A percentile compares a stretch with the other conserved stretches of the same genome.
Conservation (phyloP, 2,329 filamentous ascomycete genomes). For the Torrubiella hemipterigena region DNA sequence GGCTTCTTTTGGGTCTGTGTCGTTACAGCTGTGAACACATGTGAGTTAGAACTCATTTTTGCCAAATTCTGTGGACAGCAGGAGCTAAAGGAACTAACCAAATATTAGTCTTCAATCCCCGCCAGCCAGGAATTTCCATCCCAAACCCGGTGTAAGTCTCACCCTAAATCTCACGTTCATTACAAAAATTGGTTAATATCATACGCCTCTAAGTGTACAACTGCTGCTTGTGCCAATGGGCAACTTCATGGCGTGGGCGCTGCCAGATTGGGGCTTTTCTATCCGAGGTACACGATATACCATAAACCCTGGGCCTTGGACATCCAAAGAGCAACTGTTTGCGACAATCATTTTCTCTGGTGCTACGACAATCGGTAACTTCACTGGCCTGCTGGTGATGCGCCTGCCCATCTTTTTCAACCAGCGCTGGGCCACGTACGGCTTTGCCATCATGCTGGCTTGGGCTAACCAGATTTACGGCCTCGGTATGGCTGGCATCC, state of each 20-base stretch:
- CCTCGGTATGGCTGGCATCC: conserved; percentile 18
- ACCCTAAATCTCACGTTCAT: neutral
- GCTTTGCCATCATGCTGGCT: conserved; percentile 17
- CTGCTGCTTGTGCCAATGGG: conserved; percentile 29
- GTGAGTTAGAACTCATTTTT: conserved; percentile 2
- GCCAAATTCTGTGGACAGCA: too few species aligned
- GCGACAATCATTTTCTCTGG: conserved; percentile 22
- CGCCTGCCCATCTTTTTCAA: conserved; percentile 18
- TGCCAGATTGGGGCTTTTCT: conserved; percentile 30
- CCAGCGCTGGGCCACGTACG: conserved; percentile 17
- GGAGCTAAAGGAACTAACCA: too few species aligned
- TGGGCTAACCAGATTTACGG: conserved; percentile 20
- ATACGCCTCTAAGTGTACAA: too few species aligned
- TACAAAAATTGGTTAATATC: too few species aligned
- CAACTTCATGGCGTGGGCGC: conserved; percentile 21
- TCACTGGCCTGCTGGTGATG: conserved; percentile 14
- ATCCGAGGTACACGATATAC: conserved; percentile 18
- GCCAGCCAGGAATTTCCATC: conserved; percentile 12
- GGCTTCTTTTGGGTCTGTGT: conserved; percentile 16
- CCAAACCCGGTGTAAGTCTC: conserved; percentile 15
- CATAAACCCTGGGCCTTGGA: conserved; percentile 29
- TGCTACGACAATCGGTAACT: conserved; percentile 13
- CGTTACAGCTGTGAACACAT: conserved; percentile 8
- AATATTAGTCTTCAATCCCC: conserved; percentile 6
- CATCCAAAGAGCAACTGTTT: conserved; percentile 30